These are phyloP conservation scores for Xerocomus nothofagi DNA, from an alignment of 1,284 basidiomycete species.

Conservation along the genomic window DNA sequence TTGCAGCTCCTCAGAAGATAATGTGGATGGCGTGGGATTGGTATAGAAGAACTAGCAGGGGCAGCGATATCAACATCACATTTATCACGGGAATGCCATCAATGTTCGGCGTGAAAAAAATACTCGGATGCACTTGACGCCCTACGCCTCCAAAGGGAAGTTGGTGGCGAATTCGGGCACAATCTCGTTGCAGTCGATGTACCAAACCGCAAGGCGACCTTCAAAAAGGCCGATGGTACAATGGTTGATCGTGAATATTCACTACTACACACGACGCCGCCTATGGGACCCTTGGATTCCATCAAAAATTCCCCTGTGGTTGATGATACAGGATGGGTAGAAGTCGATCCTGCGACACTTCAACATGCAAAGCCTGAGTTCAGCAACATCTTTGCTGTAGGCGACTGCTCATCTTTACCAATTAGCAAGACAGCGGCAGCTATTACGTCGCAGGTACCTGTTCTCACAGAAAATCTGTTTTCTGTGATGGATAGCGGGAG, in stretches of 20 bases:
- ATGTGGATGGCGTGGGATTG: conserved; percentile 95
- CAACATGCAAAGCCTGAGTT: conserved; percentile 80
- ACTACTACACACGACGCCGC: conserved; percentile 86
- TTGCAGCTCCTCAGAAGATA: conserved; percentile 84
- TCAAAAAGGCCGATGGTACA: conserved; percentile 72
- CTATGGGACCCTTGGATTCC: conserved; percentile 85
- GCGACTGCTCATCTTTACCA: conserved; percentile 89
- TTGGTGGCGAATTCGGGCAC: conserved; percentile 80
- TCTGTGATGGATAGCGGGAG: conserved; percentile 72
- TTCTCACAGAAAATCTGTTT: conserved; percentile 88
- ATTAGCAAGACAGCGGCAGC: conserved; percentile 97
- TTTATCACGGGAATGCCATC: conserved; percentile 93
- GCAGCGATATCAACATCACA: conserved; percentile 64
- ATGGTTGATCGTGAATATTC: conserved; percentile 77
- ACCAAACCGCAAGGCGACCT: conserved; percentile 75
- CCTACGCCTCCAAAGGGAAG: conserved; percentile 77
- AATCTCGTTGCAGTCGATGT: conserved; percentile 80
- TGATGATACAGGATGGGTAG: conserved; percentile 85
- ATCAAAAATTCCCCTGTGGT: conserved; percentile 80
- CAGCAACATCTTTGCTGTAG: conserved; percentile 85
- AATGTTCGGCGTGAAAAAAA: conserved; percentile 92
- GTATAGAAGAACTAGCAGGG: conserved; percentile 59
- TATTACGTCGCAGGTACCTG: conserved; percentile 89
- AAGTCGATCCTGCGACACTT: conserved; percentile 79
- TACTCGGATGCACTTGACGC: conserved; percentile 86